These are phyloP conservation scores for Russula dissimulans DNA, from an alignment of 768 basidiomycete species.

Conservation along the genomic window DNA sequence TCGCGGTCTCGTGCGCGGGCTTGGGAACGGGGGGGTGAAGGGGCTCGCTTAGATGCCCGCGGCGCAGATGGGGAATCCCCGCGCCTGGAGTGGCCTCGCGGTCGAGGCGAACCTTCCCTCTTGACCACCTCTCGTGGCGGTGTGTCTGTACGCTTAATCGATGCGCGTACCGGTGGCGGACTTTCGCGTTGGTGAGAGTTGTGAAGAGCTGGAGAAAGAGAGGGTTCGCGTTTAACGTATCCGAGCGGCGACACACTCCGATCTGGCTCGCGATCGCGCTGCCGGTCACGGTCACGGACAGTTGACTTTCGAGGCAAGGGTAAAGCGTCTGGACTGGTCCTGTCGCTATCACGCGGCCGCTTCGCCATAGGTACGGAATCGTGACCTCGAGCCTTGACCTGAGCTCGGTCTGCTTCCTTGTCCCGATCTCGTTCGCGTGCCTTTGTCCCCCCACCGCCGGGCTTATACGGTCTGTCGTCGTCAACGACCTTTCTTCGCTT, in stretches of 20 bases:
- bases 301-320: neutral
- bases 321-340: conserved; percentile 14
- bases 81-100: conserved; percentile 9
- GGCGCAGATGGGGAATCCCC: neutral
- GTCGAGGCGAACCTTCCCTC: conserved; percentile 17
- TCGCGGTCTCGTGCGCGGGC: conserved; percentile 13
- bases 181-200: conserved; percentile 10
- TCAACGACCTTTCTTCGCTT: conserved; percentile 18
- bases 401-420: conserved; percentile 10
- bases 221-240: conserved; percentile 18
- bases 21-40: conserved; percentile 22
- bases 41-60: conserved; percentile 31
- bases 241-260: conserved; percentile 8
- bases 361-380: conserved; percentile 26
- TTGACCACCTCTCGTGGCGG: conserved; percentile 2
- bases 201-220: conserved; percentile 21
- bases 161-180: conserved; percentile 9
- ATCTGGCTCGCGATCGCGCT: conserved; percentile 8
- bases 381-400: conserved; percentile 12
- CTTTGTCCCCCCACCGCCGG: conserved; percentile 10
- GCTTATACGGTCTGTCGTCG: conserved; percentile 17
- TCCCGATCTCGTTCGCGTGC: conserved; percentile 19
- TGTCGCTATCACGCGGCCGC: conserved; percentile 36
- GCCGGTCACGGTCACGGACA: conserved; percentile 14
- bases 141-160: conserved; percentile 5